Evolutionary conservation across 192 early-diverging fungal genomes (phyloP).

Genomic region (Coemansia sp.): DNA sequence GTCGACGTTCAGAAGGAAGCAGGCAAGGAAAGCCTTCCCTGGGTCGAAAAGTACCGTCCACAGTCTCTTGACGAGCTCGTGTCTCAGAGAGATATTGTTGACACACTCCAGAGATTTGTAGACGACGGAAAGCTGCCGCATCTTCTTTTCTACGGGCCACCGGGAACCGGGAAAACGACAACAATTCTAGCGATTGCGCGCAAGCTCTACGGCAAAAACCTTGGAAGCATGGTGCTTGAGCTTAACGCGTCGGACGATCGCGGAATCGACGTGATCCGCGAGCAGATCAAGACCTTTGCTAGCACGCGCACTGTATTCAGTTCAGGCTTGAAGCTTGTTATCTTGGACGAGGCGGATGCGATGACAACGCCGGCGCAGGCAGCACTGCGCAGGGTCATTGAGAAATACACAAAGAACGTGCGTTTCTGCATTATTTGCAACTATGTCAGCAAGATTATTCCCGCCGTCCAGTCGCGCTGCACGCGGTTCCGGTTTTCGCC

Average conservation of each 20-base stretch:
- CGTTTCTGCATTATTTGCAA: slow-evolving; percentile 99
- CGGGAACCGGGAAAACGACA: slow-evolving; percentile 96
- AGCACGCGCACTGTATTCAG: slow-evolving; percentile 93
- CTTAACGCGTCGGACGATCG: slow-evolving; percentile 98
- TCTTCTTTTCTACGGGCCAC: slow-evolving; percentile 96
- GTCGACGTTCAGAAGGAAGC: slow-evolving; percentile 7
- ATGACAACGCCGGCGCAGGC: slow-evolving; percentile 94
- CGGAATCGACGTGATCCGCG: slow-evolving; percentile 96
- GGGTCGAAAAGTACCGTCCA: slow-evolving; percentile 99
- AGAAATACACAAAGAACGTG: slow-evolving; percentile 97
- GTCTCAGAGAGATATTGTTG: slow-evolving; percentile 89
- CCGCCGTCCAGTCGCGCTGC: slow-evolving; percentile 98
- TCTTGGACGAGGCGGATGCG: slow-evolving; percentile 96
- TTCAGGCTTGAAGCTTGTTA: slow-evolving; percentile 92
- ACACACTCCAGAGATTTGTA: slow-evolving; percentile 89
- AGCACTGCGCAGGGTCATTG: slow-evolving; percentile 93
- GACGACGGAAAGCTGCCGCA: slow-evolving; percentile 92
- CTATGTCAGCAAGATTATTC: slow-evolving; percentile 96
- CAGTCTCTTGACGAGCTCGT: slow-evolving; percentile 87
- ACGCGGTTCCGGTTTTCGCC: slow-evolving; percentile 96
- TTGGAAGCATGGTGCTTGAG: slow-evolving; percentile 92
- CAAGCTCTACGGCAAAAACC: slow-evolving; percentile 80
- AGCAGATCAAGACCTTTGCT: slow-evolving; percentile 98
- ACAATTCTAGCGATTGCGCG: slow-evolving; percentile 94
- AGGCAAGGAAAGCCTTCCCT: slow-evolving; percentile 38